These are phyloP conservation scores for Scytalidium sp. DNA, from an alignment of 2,329 filamentous ascomycete species.

Conservation along the genomic window DNA sequence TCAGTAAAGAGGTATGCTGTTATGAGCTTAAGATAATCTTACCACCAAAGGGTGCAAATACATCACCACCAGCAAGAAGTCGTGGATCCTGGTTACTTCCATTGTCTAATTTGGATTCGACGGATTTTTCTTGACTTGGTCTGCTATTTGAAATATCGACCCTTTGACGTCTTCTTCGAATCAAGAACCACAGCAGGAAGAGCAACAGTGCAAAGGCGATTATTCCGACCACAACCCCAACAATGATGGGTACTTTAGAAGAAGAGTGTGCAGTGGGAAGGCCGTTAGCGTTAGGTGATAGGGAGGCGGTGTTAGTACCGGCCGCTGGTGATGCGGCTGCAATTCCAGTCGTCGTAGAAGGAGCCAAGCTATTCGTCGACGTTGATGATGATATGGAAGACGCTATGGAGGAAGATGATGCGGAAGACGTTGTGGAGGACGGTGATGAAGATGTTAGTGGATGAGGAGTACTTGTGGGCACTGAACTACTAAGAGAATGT, in stretches of 20 bases:
- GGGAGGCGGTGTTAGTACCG: background rate
- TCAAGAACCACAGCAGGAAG: slow-evolving; percentile 15
- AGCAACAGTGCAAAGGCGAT: slow-evolving; percentile 12
- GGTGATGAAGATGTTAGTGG: background rate
- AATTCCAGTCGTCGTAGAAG: slow-evolving; percentile 1
- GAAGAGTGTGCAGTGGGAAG: background rate
- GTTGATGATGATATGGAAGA: slow-evolving; percentile 1
- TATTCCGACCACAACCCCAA: slow-evolving; percentile 13
- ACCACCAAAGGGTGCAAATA: slow-evolving; percentile 46
- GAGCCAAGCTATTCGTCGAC: slow-evolving; percentile 1
- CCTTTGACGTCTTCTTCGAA: slow-evolving; percentile 12
- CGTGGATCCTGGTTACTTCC: slow-evolving; percentile 1
- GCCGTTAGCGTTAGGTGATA: background rate
- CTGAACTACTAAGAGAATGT: slow-evolving; percentile 10
- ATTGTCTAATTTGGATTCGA: background rate
- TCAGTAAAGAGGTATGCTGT: background rate
- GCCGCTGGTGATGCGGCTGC: background rate
- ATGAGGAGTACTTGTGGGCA: background rate
- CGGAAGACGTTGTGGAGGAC: background rate
- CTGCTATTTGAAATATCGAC: no score
- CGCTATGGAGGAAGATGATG: background rate
- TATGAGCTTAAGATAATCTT: slow-evolving; percentile 10
- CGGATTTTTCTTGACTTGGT: slow-evolving; percentile 1
- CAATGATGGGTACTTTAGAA: slow-evolving; percentile 13
- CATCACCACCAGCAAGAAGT: slow-evolving; percentile 22